Percentiles rank a stretch among this genome's conserved stretches.
Evolutionary conservation across 176 grass and related monocot species (phyloP).

Genomic region (Poa pratensis): DNA sequence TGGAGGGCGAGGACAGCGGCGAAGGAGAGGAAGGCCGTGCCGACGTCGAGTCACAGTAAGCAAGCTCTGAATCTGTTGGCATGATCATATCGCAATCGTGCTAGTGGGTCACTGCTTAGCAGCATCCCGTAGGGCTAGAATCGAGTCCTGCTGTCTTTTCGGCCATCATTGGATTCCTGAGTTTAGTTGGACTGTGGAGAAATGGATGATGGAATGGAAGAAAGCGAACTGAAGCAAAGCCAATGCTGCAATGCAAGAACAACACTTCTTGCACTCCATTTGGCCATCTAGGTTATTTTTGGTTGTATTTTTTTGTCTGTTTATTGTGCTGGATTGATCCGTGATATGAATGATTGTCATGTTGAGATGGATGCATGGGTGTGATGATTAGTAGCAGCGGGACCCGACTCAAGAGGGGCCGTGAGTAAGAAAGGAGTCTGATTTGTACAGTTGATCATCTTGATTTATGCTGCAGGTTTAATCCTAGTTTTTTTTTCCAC

Average conservation of each 20-base stretch:
- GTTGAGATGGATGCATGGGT: conserved; percentile 52
- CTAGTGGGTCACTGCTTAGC: conserved; percentile 45
- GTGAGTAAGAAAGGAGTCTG: conserved; percentile 11
- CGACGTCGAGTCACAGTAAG: conserved; percentile 67
- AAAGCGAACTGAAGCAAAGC: conserved; percentile 31
- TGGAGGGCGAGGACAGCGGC: conserved; percentile 40
- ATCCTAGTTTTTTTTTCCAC: conserved; percentile 1
- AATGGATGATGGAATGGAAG: conserved; percentile 28
- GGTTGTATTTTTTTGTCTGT: conserved; percentile 26
- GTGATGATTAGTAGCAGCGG: conserved; percentile 58
- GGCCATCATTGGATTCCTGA: conserved; percentile 35
- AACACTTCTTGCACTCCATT: conserved; percentile 52
- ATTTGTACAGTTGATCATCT: conserved; percentile 59
- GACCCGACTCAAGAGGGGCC: conserved; percentile 53
- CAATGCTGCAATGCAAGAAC: conserved; percentile 47
- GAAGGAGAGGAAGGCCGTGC: conserved; percentile 25
- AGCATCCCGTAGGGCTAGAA: conserved; percentile 16
- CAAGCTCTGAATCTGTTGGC: conserved; percentile 13
- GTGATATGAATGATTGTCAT: conserved; percentile 56
- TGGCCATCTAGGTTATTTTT: conserved; percentile 38
- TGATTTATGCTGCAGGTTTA: conserved; percentile 49
- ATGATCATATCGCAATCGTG: conserved; percentile 45
- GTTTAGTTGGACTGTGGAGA: conserved; percentile 21
- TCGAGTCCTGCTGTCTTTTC: conserved; percentile 39
- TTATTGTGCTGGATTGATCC: conserved; percentile 46